phyloP scores from a whole-genome alignment of 129 eudicot genomes.

The Pulicaria dysenterica region DNA sequence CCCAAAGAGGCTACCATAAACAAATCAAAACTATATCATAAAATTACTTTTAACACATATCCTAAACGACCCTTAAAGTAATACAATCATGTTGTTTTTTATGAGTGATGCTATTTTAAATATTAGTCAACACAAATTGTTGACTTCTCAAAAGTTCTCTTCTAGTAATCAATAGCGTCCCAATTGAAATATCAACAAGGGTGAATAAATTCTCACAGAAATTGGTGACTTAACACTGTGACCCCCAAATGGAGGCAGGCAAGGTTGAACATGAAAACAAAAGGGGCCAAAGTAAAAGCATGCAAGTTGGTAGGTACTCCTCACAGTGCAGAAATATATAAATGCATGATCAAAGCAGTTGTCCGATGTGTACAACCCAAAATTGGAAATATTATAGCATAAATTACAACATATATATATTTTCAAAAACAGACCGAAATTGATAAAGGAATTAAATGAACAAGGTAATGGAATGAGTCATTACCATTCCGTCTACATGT shows the following conservation, averaged over 20 bases:
- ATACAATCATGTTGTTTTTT: background rate
- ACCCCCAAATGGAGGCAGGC: too few species aligned
- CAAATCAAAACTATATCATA: background rate
- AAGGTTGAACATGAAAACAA: too few species aligned
- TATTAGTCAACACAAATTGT: too few species aligned
- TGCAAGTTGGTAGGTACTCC: background rate
- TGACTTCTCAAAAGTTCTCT: background rate
- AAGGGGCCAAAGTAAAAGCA: background rate
- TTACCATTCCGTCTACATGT: too few species aligned
- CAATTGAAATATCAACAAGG: background rate
- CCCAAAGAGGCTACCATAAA: too few species aligned
- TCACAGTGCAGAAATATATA: background rate
- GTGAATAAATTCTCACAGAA: background rate
- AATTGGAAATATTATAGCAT: conserved; percentile 7
- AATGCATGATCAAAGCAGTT: conserved; percentile 21
- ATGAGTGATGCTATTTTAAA: background rate
- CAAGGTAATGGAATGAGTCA: too few species aligned
- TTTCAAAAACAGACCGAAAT: too few species aligned
- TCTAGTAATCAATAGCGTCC: background rate
- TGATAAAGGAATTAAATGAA: too few species aligned
- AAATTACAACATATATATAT: too few species aligned
- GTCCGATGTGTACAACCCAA: background rate
- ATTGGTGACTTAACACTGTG: background rate
- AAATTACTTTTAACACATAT: background rate
- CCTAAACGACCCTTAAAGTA: background rate